Evolutionary conservation across 495 filamentous ascomycete genomes (phyloP), one percentile per base, ranked within the genome.

Genomic region (Penicillium odoratum): DNA sequence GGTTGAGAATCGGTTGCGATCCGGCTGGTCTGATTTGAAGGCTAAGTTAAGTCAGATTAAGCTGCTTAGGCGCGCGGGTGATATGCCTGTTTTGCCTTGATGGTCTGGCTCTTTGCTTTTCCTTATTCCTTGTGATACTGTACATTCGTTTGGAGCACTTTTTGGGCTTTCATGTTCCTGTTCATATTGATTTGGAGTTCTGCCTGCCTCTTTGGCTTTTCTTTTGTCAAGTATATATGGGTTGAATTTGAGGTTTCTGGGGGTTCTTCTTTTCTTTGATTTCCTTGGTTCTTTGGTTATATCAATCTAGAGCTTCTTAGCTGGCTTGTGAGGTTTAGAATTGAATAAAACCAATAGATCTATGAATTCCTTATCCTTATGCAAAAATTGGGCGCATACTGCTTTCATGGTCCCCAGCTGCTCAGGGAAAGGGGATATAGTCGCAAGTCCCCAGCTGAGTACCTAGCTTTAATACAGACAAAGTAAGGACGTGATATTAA

Each of bases 1-100:
- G 61, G 74, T 96, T 2, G 91, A 96, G 71, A 82, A 87, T 57
- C 84, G 89, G n/a, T 77, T 97, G 40, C 75, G 83, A 46, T 77
- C 84, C 8, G 79, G 90, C 9, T 75, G 90, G 58, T 77, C 81
- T 30, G 79, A 85, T 44, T 74, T 83, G 15, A 83, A 84, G 68
- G 82, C 85, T 47, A 81, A 86, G 48, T 69, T 84, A 53, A 71
- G 81, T 54, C 83, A 75, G 51, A 58, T 88, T 33, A 71, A 64
- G 46, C 48, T 65, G 18, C 51, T 75, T 34, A 56, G 67, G 48
- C 60, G 67, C 26, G 42, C 67, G n/a, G 59, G 51, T 18, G 53
- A 58, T 38, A 53, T 66, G 57, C 69, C 65, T 60, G 56, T 63
- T 33, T 60, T 65, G 47, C 65, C 64, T 49, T 72, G 58, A 64